Percentiles rank a stretch among this genome's conserved stretches.
Conservation (phyloP, 192 early-diverging fungal species). For the Coemansia sp. region DNA sequence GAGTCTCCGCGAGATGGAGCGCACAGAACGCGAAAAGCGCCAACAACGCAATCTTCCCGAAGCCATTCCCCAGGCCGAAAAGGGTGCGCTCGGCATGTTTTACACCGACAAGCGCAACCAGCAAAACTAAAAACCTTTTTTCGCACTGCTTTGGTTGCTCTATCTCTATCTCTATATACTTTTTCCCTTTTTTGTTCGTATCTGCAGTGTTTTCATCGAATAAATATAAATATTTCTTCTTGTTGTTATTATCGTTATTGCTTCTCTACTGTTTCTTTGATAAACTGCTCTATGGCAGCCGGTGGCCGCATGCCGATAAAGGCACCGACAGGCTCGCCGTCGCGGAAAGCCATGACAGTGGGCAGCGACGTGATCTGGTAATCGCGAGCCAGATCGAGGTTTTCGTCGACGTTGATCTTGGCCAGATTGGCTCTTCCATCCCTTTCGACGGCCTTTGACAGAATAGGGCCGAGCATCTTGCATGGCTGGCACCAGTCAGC, state of each 20-base stretch:
- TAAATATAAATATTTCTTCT: constrained; percentile 21
- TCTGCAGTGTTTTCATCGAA: no score
- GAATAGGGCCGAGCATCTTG: constrained; percentile 67
- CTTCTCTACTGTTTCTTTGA: constrained; percentile 58
- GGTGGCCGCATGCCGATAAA: constrained; percentile 64
- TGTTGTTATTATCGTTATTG: constrained; percentile 59
- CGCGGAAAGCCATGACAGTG: constrained; percentile 69
- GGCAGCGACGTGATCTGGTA: constrained; percentile 71
- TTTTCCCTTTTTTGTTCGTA: no score
- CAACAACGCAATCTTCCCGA: constrained; percentile 15
- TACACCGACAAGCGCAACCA: constrained; percentile 32
- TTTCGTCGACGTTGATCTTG: constrained; percentile 75
- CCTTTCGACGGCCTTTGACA: constrained; percentile 61
- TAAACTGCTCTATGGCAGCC: constrained; percentile 46
- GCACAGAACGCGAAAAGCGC: constrained; percentile 23
- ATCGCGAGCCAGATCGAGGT: constrained; percentile 57
- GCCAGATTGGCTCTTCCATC: constrained; percentile 68
- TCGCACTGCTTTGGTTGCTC: no score
- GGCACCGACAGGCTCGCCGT: constrained; percentile 58
- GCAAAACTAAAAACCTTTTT: background rate
- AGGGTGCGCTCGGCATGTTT: constrained; percentile 39
- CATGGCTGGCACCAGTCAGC: constrained; percentile 83
- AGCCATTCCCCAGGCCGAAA: constrained; percentile 35
- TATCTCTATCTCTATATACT: no score
- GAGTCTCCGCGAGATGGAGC: constrained; percentile 41